Evolutionary conservation across 2,329 filamentous ascomycete genomes (phyloP), one percentile per base, ranked within the genome.

Genomic region (Penicillium palitans): DNA sequence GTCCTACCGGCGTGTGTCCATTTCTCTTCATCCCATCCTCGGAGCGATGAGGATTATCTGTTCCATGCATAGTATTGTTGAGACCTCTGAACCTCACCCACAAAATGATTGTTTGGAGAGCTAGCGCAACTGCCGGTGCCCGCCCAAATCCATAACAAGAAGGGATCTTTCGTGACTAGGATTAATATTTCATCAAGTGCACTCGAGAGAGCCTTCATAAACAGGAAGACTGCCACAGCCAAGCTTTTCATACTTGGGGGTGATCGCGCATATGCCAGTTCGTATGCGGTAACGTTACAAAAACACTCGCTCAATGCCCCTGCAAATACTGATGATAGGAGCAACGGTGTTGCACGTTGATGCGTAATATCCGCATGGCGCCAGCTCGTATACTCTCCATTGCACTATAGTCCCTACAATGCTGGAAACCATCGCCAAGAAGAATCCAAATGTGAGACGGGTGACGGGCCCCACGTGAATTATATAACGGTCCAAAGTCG

Each of bases 81-180:
- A 83, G 66, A 46, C 77, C 67, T 29, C 70, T 74, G 63, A 83
- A 81, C 25, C 75, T 68, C 68, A 74, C 78, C 69, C 74, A 80
- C 66, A 84, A 83, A 53, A 83, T 64, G 27, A 79, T 65, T 0
- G 78, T 81, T 65, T 83, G 77, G 4, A 78, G 69, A 40, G 73
- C 76, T 2, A 83, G 74, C 7, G 77, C 80, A 45, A 83, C 80
- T 3, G 78, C 77, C 3, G 80, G 79, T 24, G 78, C 81, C 4
- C 72, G n/a, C 78, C 73, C 79, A 81, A 12, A 79, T 63, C 78
- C 79, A 82, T 27, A 79, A 73, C 8, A 83, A 70, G 57, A 78
- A 76, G 2, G 81, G 81, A 55, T 83, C 81, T 45, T 66, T 68
- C 41, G 80, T 78, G 1, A 70, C 78, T 0, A 78, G 76, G 9